These are phyloP conservation scores for Halenospora varia DNA, from an alignment of 495 filamentous ascomycete species.

Conservation along the genomic window DNA sequence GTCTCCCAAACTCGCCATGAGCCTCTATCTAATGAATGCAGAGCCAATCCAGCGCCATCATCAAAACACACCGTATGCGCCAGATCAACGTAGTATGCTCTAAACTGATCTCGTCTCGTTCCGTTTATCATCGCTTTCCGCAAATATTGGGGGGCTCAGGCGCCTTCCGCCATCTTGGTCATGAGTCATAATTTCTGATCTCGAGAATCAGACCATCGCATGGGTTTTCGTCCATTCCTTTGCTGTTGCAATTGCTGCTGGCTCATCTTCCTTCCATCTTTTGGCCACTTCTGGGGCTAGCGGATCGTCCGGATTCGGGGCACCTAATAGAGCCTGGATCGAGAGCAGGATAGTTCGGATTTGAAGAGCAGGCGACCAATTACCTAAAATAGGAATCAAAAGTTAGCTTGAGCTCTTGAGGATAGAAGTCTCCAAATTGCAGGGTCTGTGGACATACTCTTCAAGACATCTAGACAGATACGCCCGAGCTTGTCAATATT, in stretches of 20 bases:
- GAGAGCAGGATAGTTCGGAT: constrained; percentile 97
- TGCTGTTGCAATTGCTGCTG: constrained; percentile 83
- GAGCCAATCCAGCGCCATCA: constrained; percentile 4
- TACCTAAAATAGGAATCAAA: constrained; percentile 51
- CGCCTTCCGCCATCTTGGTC: neutral
- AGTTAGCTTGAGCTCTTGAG: neutral
- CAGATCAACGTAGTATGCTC: neutral
- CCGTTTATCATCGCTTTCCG: neutral
- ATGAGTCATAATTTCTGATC: constrained; percentile 4
- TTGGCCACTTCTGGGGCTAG: constrained; percentile 97
- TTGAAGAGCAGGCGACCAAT: constrained; percentile 98
- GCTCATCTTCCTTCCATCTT: constrained; percentile 93
- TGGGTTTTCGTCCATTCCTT: constrained; percentile 83
- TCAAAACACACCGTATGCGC: neutral
- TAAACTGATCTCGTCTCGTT: neutral
- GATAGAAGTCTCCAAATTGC: neutral
- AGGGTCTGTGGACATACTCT: constrained; percentile 59
- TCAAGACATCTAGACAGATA: constrained; percentile 95
- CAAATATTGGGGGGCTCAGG: neutral
- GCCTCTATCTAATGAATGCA: constrained; percentile 6
- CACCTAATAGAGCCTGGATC: constrained; percentile 93
- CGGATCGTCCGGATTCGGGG: constrained; percentile 96
- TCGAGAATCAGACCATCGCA: constrained; percentile 48
- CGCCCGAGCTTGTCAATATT: constrained; percentile 97
- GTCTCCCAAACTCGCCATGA: neutral